These are phyloP conservation scores for Candida argentea DNA, from an alignment of 805 yeast genomes.

Conservation along the genomic window DNA sequence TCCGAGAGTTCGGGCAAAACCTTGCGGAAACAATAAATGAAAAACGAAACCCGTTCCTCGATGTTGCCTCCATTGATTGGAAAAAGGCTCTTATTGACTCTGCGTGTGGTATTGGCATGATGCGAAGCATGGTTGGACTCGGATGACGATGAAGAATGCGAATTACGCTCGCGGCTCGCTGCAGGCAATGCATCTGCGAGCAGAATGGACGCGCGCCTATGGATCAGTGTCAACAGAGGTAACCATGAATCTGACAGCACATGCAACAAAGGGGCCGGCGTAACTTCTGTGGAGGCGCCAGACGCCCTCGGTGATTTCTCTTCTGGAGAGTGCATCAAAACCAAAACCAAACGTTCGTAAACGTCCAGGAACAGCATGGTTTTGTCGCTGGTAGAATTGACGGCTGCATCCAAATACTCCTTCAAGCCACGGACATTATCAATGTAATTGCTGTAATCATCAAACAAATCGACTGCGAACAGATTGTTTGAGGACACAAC, in stretches of 20 bases:
- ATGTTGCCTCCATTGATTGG: conserved; percentile 53
- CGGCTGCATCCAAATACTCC: conserved; percentile 11
- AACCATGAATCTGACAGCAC: too few relatives aligned
- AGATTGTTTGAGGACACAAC: conserved; percentile 14
- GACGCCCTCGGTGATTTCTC: too few relatives aligned
- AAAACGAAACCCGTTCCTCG: conserved; percentile 58
- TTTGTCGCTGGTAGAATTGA: conserved; percentile 17
- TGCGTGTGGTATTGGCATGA: conserved; percentile 8
- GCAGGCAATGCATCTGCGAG: conserved; percentile 1
- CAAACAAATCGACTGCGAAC: conserved; percentile 22
- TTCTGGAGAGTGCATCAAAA: conserved; percentile 65
- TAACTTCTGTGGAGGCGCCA: background rate
- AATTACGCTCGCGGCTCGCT: conserved; percentile 1
- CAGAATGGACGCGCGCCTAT: conserved; percentile 1
- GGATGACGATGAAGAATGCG: conserved; percentile 2
- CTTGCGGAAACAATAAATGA: conserved; percentile 51
- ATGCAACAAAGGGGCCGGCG: too few relatives aligned
- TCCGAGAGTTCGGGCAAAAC: conserved; percentile 66
- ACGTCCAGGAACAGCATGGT: conserved; percentile 52
- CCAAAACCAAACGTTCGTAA: conserved; percentile 67
- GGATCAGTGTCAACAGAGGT: background rate
- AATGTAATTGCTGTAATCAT: conserved; percentile 30
- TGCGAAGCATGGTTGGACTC: background rate
- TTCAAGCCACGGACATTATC: conserved; percentile 18
- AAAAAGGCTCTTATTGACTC: conserved; percentile 27